Conservation (phyloP, 2,329 filamentous ascomycete genomes). For the Rhynchosporium secalis region DNA sequence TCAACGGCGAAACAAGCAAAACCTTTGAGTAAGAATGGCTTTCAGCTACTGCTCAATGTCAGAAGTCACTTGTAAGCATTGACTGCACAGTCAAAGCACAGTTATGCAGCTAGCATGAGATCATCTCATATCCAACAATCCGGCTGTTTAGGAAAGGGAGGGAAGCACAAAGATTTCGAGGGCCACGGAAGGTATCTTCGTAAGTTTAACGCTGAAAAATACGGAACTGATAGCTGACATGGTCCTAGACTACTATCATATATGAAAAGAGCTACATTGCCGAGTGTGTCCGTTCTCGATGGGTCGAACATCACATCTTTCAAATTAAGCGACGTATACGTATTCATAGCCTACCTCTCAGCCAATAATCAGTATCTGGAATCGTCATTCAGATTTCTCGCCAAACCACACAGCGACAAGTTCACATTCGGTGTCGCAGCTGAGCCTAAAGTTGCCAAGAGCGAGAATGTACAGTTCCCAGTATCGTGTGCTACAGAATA, state of each 20-base stretch:
- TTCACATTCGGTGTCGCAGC: conserved; percentile 45
- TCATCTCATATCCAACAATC: conserved; percentile 50
- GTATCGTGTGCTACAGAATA: conserved; percentile 45
- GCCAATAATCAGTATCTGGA: conserved; percentile 37
- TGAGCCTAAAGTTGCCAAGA: conserved; percentile 28
- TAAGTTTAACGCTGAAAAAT: conserved; percentile 31
- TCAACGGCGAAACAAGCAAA: conserved; percentile 24
- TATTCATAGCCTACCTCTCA: conserved; percentile 46
- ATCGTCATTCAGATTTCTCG: conserved; percentile 40
- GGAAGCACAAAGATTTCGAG: conserved; percentile 45
- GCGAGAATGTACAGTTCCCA: conserved; percentile 13
- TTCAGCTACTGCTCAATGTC: conserved; percentile 26
- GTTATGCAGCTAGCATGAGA: conserved; percentile 45
- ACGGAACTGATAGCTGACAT: conserved; percentile 9
- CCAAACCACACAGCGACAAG: conserved; percentile 43
- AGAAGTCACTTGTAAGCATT: conserved; percentile 40
- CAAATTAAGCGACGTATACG: conserved; percentile 43
- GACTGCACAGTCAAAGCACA: conserved; percentile 43
- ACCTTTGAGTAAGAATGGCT: conserved; percentile 30
- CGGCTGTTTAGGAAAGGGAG: conserved; percentile 45
- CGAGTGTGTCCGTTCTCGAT: conserved; percentile 37
- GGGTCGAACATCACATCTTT: conserved; percentile 40
- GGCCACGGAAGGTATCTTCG: conserved; percentile 44
- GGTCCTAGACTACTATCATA: conserved; percentile 35
- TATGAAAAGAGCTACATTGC: conserved; percentile 37